Percentiles rank a stretch among this genome's conserved stretches.
These are phyloP conservation scores for Coemansia asiatica DNA, from an alignment of 192 early-diverging fungal genomes.

Conservation along the genomic window DNA sequence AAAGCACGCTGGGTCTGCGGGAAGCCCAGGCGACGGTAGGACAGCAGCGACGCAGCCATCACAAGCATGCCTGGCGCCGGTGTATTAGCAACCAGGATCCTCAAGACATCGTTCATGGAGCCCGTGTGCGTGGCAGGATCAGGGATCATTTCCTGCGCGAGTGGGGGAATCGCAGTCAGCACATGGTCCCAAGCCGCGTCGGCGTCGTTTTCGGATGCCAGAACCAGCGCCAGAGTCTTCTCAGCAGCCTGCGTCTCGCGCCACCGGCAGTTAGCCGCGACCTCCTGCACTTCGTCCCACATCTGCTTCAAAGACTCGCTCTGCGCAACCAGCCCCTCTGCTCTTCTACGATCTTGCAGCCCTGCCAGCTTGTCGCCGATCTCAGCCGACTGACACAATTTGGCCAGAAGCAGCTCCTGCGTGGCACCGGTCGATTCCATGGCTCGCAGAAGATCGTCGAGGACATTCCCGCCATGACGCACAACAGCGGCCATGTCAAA, in stretches of 20 bases:
- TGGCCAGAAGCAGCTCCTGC: background rate
- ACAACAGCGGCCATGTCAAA: slow-evolving; percentile 36
- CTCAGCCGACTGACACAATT: background rate
- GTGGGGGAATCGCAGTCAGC: slow-evolving; percentile 30
- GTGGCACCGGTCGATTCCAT: background rate
- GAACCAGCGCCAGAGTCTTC: slow-evolving; percentile 47
- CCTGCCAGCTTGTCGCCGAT: background rate
- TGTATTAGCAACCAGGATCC: slow-evolving; percentile 8
- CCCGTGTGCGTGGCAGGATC: background rate
- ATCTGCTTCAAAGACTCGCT: slow-evolving; percentile 2
- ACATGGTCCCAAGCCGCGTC: slow-evolving; percentile 48
- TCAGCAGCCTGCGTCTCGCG: slow-evolving; percentile 41
- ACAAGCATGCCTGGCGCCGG: slow-evolving; percentile 46
- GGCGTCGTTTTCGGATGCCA: slow-evolving; percentile 32
- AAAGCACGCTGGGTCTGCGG: slow-evolving; percentile 24
- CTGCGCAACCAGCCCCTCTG: background rate
- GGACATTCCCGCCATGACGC: slow-evolving; percentile 29
- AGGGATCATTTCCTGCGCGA: slow-evolving; percentile 12
- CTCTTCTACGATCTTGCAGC: background rate
- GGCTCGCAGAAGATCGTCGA: slow-evolving; percentile 33
- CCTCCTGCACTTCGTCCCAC: background rate
- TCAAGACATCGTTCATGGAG: background rate
- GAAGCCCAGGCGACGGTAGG: slow-evolving; percentile 25
- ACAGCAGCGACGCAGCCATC: slow-evolving; percentile 45
- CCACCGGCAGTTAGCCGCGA: slow-evolving; percentile 24